Conservation (phyloP, 2,329 filamentous ascomycete species). For the Didymella exigua region DNA sequence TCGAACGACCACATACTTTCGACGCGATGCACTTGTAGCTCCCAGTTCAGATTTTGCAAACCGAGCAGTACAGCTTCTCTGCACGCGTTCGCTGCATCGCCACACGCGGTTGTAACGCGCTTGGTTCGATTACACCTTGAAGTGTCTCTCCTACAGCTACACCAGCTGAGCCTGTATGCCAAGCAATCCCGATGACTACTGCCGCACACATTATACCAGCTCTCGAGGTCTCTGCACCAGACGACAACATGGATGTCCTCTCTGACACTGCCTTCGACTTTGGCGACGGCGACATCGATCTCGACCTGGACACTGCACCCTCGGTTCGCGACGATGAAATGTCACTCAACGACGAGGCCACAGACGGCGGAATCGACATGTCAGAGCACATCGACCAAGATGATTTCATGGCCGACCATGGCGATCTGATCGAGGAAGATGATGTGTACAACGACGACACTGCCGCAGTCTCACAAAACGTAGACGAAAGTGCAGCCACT, state of each 20-base stretch:
- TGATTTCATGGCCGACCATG: conserved; percentile 48
- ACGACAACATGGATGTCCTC: conserved; percentile 63
- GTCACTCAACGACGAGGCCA: conserved; percentile 59
- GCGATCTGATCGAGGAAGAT: conserved; percentile 39
- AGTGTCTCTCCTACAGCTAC: not conserved
- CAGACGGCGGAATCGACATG: conserved; percentile 31
- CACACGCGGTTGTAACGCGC: conserved; percentile 25
- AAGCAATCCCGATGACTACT: conserved; percentile 28
- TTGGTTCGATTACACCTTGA: conserved; percentile 9
- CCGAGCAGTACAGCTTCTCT: not conserved
- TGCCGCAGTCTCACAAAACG: conserved; percentile 12
- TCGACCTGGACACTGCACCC: conserved; percentile 54
- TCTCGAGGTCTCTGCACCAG: conserved; percentile 46
- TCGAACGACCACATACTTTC: not conserved
- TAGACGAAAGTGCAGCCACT: not conserved
- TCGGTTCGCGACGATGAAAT: conserved; percentile 54
- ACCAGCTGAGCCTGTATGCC: not conserved
- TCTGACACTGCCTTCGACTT: conserved; percentile 53
- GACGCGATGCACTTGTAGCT: conserved; percentile 7
- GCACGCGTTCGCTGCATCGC: not conserved
- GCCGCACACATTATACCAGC: conserved; percentile 26
- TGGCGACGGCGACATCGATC: conserved; percentile 64
- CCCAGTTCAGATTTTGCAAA: not conserved
- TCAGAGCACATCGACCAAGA: conserved; percentile 35
- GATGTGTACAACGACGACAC: conserved; percentile 22